Evolutionary conservation across 2,329 filamentous ascomycete species (phyloP).

Genomic region (Colletotrichum orbiculare): DNA sequence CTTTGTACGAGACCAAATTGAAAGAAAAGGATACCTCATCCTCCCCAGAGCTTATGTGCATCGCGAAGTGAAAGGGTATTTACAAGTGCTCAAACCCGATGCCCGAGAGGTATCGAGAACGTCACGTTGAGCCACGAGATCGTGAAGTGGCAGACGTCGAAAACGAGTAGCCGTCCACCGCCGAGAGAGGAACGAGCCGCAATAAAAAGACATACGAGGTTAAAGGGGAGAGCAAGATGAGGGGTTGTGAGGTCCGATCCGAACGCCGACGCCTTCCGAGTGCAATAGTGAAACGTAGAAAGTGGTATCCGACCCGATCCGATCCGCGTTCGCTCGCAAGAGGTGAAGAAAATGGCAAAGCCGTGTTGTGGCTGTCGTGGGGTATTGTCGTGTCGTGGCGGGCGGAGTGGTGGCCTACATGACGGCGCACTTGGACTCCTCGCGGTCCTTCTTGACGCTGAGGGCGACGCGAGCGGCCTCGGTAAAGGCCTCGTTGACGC

Average conservation of each 20-base stretch:
- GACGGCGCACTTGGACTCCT: slow-evolving; percentile 69
- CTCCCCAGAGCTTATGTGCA: slow-evolving; percentile 20
- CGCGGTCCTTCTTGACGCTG: slow-evolving; percentile 73
- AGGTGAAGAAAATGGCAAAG: background rate
- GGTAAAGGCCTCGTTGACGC: slow-evolving; percentile 98
- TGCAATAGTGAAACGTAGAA: slow-evolving; percentile 20
- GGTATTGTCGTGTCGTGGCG: background rate
- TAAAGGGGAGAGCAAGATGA: slow-evolving; percentile 8
- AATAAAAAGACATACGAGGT: slow-evolving; percentile 34
- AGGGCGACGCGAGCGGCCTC: slow-evolving; percentile 96
- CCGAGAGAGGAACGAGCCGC: slow-evolving; percentile 25
- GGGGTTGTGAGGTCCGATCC: slow-evolving; percentile 27
- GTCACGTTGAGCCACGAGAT: slow-evolving; percentile 19
- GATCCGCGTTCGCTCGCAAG: slow-evolving; percentile 28
- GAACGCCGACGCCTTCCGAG: slow-evolving; percentile 36
- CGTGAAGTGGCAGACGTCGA: slow-evolving; percentile 17
- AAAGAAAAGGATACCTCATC: slow-evolving; percentile 10
- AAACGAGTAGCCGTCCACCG: slow-evolving; percentile 20
- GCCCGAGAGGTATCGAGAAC: slow-evolving; percentile 35
- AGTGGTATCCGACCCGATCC: slow-evolving; percentile 14
- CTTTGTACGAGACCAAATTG: slow-evolving; percentile 17
- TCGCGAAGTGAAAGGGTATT: slow-evolving; percentile 32
- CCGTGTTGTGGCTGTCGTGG: background rate
- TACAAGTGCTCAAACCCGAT: slow-evolving; percentile 31
- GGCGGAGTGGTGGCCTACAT: slow-evolving; percentile 58